phyloP scores from a whole-genome alignment of 192 early-diverging fungal genomes.

The Linnemannia exigua region DNA sequence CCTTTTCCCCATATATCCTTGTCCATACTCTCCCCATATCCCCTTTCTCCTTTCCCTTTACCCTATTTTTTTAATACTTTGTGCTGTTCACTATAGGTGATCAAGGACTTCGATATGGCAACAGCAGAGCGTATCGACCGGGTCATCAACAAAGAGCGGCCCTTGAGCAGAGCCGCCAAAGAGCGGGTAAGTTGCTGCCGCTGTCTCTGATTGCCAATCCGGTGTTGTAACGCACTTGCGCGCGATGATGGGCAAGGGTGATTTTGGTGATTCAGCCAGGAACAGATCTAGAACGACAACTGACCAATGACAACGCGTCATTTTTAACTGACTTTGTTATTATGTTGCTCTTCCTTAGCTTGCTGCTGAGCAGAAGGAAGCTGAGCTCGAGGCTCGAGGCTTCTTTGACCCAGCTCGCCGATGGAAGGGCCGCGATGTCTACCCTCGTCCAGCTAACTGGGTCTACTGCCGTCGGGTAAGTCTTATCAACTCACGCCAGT shows the following conservation, averaged over 20 bases:
- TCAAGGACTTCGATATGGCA: constrained; percentile 39
- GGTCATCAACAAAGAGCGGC: constrained; percentile 48
- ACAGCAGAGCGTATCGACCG: constrained; percentile 54
- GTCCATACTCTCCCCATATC: background rate
- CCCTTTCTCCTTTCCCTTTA: background rate
- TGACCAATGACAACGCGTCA: background rate
- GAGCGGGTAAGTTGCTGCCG: constrained; percentile 21
- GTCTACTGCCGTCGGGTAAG: constrained; percentile 53
- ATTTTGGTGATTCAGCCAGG: background rate
- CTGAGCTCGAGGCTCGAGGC: constrained; percentile 43
- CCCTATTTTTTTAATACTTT: background rate
- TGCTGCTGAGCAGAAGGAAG: constrained; percentile 51
- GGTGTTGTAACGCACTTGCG: background rate
- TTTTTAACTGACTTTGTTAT: background rate
- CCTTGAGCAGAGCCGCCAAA: constrained; percentile 38
- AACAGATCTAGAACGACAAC: background rate
- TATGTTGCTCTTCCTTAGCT: constrained; percentile 19
- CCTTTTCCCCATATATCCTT: background rate
- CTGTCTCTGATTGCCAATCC: too few relatives aligned
- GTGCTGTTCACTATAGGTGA: constrained; percentile 16
- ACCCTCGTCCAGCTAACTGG: constrained; percentile 51
- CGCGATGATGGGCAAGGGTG: background rate
- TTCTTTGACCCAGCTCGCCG: constrained; percentile 55
- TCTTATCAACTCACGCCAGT: background rate
- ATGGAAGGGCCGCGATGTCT: constrained; percentile 56